phyloP scores from a whole-genome alignment of 2,329 filamentous ascomycete genomes.

The Corynespora cassiicola region DNA sequence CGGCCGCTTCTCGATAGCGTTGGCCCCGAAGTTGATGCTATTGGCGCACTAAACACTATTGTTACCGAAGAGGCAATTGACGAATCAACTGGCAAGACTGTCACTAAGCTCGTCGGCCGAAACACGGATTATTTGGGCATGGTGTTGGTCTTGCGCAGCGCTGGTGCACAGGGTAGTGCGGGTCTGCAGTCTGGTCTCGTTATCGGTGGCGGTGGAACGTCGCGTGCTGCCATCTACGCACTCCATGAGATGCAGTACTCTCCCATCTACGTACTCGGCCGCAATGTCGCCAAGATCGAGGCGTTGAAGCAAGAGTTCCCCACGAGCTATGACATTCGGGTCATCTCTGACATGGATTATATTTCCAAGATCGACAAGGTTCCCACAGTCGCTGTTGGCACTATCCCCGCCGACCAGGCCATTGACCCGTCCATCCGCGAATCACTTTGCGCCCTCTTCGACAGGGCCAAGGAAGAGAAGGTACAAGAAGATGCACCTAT shows the following conservation, averaged over 20 bases:
- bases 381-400: slow-evolving; percentile 81
- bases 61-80: slow-evolving; percentile 61
- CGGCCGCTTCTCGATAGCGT: slow-evolving; percentile 82
- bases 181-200: slow-evolving; percentile 71
- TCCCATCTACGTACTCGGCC: slow-evolving; percentile 86
- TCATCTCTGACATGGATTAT: slow-evolving; percentile 57
- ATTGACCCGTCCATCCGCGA: slow-evolving; percentile 76
- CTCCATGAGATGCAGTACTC: slow-evolving; percentile 82
- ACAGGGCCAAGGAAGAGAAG: slow-evolving; percentile 33
- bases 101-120: slow-evolving; percentile 72
- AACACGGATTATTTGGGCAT: slow-evolving; percentile 98
- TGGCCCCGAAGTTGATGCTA: slow-evolving; percentile 77
- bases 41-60: slow-evolving; percentile 95
- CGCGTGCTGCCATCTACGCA: slow-evolving; percentile 88
- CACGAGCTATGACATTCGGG: slow-evolving; percentile 69
- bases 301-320: slow-evolving; percentile 77
- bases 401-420: slow-evolving; percentile 86
- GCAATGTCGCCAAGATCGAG: slow-evolving; percentile 72
- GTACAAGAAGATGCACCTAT: slow-evolving; percentile 23
- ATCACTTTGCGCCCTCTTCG: slow-evolving; percentile 65
- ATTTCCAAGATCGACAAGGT: slow-evolving; percentile 55
- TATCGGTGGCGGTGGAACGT: slow-evolving; percentile 90
- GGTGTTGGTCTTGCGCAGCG: slow-evolving; percentile 75
- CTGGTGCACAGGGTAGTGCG: slow-evolving; percentile 56
- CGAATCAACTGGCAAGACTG: slow-evolving; percentile 47